Evolutionary conservation across 805 yeast genomes (phyloP).

Genomic region (Blastobotrys attinorum): DNA sequence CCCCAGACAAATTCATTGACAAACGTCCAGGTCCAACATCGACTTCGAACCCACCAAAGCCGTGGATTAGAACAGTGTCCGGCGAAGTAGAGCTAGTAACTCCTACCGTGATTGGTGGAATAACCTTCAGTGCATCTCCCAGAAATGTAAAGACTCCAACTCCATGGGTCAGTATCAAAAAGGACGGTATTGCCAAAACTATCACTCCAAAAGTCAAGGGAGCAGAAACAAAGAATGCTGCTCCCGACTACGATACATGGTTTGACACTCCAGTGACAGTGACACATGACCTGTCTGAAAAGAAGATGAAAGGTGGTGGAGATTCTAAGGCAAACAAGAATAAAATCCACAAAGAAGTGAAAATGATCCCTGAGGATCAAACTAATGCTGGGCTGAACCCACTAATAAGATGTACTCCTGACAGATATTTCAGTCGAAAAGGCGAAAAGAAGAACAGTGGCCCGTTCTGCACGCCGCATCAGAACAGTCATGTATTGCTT

Average conservation of each 20-base stretch:
- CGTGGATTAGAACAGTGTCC: slow-evolving; percentile 72
- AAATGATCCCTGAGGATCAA: slow-evolving; percentile 57
- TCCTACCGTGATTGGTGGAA: slow-evolving; percentile 57
- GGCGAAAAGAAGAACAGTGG: slow-evolving; percentile 44
- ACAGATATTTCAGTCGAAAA: slow-evolving; percentile 56
- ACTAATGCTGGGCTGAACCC: slow-evolving; percentile 70
- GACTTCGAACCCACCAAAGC: slow-evolving; percentile 18
- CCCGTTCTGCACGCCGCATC: slow-evolving; percentile 83
- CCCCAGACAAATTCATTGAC: slow-evolving; percentile 3
- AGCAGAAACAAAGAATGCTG: slow-evolving; percentile 56
- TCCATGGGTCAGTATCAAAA: slow-evolving; percentile 75
- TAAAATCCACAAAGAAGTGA: slow-evolving; percentile 50
- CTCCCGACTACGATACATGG: slow-evolving; percentile 69
- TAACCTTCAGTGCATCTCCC: slow-evolving; percentile 52
- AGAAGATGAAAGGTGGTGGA: slow-evolving; percentile 29
- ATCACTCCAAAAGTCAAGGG: slow-evolving; percentile 67
- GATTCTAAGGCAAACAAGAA: slow-evolving; percentile 44
- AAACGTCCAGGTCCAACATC: slow-evolving; percentile 3
- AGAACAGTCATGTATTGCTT: slow-evolving; percentile 45
- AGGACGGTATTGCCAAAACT: slow-evolving; percentile 74
- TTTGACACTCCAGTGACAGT: slow-evolving; percentile 63
- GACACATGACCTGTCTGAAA: slow-evolving; percentile 48
- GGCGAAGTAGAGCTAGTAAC: slow-evolving; percentile 50
- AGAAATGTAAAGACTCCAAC: slow-evolving; percentile 46
- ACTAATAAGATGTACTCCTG: slow-evolving; percentile 78